Conservation (phyloP, 495 filamentous ascomycete genomes). For the Usnea hakonensis region DNA sequence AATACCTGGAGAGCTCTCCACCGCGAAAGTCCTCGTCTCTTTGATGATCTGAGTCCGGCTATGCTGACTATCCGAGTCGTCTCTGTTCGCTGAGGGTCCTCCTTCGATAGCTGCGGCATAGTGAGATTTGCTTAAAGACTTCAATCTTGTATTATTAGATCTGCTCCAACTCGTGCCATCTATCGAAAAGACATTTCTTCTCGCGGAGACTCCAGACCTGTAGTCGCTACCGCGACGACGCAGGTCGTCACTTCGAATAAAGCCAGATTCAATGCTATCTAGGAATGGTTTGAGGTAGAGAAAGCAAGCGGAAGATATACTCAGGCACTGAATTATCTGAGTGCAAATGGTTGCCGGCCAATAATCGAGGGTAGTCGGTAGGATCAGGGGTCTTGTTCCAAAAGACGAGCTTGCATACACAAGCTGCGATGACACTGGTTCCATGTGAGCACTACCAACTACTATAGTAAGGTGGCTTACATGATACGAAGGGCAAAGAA, state of each 20-base stretch:
- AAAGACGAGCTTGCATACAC: constrained; percentile 30
- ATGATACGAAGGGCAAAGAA: constrained; percentile 34
- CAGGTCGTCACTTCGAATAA: constrained; percentile 34
- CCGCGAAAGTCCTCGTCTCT: constrained; percentile 29
- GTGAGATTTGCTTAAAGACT: not conserved
- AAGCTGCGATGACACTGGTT: constrained; percentile 30
- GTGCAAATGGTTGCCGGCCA: constrained; percentile 31
- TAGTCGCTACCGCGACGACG: constrained; percentile 20
- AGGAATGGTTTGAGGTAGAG: constrained; percentile 44
- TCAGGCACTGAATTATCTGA: constrained; percentile 33
- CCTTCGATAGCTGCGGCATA: constrained; percentile 1
- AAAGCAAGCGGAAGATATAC: constrained; percentile 38
- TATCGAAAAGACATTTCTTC: not conserved
- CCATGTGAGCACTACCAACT: not conserved
- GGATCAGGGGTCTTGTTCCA: constrained; percentile 20
- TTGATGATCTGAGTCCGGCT: constrained; percentile 16
- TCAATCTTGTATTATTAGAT: not conserved
- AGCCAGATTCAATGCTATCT: constrained; percentile 36
- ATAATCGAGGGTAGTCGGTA: constrained; percentile 24
- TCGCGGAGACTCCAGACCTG: not conserved
- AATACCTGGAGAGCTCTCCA: constrained; percentile 49
- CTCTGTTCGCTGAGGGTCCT: constrained; percentile 3
- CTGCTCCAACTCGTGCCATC: not conserved
- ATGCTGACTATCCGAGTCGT: constrained; percentile 12
- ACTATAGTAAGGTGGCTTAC: constrained; percentile 25